Evolutionary conservation across 352 stramenopile species (phyloP).

Genomic region (Phytopythium oedochilum): DNA sequence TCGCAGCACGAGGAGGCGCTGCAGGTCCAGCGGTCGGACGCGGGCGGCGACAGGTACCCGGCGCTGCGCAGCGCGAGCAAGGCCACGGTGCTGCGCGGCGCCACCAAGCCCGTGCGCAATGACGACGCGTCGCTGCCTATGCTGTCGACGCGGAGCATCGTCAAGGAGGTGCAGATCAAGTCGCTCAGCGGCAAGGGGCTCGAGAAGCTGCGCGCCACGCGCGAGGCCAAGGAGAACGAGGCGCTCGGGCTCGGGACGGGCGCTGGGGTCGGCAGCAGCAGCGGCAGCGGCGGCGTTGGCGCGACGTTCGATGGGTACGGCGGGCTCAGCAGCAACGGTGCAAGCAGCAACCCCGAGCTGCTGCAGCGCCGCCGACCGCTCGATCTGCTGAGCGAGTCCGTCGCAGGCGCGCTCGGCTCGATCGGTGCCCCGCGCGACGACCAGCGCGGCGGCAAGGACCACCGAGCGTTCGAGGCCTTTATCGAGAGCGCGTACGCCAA

Average conservation of each 20-base stretch:
- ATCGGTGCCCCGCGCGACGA: constrained; percentile 21
- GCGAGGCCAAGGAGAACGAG: constrained; percentile 62
- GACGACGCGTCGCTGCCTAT: constrained; percentile 41
- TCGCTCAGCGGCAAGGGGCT: constrained; percentile 82
- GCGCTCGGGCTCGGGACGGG: constrained; percentile 11
- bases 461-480: constrained; percentile 60
- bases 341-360: constrained; percentile 26
- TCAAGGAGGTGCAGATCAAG: constrained; percentile 90
- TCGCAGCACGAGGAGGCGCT: constrained; percentile 75
- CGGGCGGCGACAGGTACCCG: constrained; percentile 57
- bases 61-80: constrained; percentile 59
- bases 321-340: constrained; percentile 13
- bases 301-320: constrained; percentile 29
- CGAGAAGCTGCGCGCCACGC: constrained; percentile 73
- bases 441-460: constrained; percentile 36
- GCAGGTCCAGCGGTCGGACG: constrained; percentile 71
- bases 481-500: constrained; percentile 32
- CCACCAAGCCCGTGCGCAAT: constrained; percentile 64
- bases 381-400: constrained; percentile 58
- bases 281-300: constrained; percentile 12
- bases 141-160: constrained; percentile 64
- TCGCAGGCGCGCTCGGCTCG: constrained; percentile 28
- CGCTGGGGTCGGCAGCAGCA: constrained; percentile 12
- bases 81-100: constrained; percentile 48
- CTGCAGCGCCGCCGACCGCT: constrained; percentile 50